Conservation (phyloP, 176 grass and related monocot genomes). For the Oryza coarctata region DNA sequence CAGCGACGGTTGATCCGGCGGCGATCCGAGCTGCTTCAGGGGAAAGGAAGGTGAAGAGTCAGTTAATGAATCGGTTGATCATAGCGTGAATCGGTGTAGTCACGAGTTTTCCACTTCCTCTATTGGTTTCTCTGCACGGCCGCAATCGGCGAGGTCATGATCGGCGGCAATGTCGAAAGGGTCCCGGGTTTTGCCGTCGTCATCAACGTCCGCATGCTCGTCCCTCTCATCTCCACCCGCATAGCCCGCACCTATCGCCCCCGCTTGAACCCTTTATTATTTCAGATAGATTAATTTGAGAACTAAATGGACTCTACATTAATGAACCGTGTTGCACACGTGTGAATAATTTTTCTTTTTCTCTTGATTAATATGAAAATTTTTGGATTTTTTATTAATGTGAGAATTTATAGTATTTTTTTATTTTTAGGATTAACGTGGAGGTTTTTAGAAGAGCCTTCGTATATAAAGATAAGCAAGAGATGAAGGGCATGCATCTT, state of each 20-base stretch:
- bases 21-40: background rate
- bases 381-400: too few species aligned
- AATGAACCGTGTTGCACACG: too few species aligned
- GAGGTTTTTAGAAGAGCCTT: too few species aligned
- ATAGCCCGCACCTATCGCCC: constrained; percentile 6
- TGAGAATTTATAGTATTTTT: too few species aligned
- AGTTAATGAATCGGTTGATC: background rate
- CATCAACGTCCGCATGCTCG: background rate
- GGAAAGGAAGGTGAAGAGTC: background rate
- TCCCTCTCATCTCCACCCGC: constrained; percentile 25
- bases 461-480: too few species aligned
- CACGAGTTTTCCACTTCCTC: constrained; percentile 13
- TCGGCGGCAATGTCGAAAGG: background rate
- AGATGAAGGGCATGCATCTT: too few species aligned
- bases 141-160: background rate
- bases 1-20: background rate
- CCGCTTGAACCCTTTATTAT: too few species aligned
- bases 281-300: too few species aligned
- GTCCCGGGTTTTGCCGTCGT: background rate
- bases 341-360: too few species aligned
- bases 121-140: background rate
- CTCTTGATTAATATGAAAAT: too few species aligned
- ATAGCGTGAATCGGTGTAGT: background rate
- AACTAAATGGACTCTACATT: too few species aligned
- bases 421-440: too few species aligned